Conservation (phyloP, 805 yeast species). For the Priceomyces medius region DNA sequence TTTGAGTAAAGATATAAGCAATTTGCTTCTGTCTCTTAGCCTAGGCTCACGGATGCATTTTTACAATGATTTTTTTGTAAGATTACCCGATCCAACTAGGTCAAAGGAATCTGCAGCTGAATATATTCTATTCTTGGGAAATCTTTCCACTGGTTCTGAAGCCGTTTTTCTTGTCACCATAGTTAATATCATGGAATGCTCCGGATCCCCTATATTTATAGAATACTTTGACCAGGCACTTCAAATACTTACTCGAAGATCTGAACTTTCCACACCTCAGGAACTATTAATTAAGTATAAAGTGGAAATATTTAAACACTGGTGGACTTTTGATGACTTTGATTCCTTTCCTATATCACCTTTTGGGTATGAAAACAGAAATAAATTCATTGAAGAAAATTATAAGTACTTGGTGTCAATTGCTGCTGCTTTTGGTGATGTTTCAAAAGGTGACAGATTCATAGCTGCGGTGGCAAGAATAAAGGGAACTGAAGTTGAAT, state of each 20-base stretch:
- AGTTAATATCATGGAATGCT: conserved; percentile 43
- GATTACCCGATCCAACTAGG: conserved; percentile 35
- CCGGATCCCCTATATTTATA: conserved; percentile 27
- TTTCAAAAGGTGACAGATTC: conserved; percentile 2
- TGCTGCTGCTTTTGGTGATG: conserved; percentile 18
- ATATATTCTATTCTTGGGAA: conserved; percentile 34
- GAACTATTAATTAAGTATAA: conserved; percentile 29
- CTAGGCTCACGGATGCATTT: conserved; percentile 18
- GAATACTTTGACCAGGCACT: conserved; percentile 31
- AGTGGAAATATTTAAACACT: conserved; percentile 39
- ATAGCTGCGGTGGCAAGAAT: conserved; percentile 13
- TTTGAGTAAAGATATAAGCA: conserved; percentile 15
- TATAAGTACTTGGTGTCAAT: conserved; percentile 41
- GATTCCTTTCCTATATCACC: conserved; percentile 39
- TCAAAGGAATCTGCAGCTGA: conserved; percentile 39
- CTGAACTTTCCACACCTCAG: conserved; percentile 11
- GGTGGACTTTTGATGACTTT: conserved; percentile 40
- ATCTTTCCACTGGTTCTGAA: conserved; percentile 28
- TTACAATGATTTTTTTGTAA: conserved; percentile 27
- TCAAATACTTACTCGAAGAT: conserved; percentile 16
- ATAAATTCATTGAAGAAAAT: conserved; percentile 32
- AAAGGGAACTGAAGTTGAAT: conserved; percentile 8
- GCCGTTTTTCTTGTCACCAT: conserved; percentile 32
- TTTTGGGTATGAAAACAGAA: conserved; percentile 32
- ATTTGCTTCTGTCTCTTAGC: conserved; percentile 8